phyloP scores from a whole-genome alignment of 202 grass and related monocot genomes.

The Zizania palustris region DNA sequence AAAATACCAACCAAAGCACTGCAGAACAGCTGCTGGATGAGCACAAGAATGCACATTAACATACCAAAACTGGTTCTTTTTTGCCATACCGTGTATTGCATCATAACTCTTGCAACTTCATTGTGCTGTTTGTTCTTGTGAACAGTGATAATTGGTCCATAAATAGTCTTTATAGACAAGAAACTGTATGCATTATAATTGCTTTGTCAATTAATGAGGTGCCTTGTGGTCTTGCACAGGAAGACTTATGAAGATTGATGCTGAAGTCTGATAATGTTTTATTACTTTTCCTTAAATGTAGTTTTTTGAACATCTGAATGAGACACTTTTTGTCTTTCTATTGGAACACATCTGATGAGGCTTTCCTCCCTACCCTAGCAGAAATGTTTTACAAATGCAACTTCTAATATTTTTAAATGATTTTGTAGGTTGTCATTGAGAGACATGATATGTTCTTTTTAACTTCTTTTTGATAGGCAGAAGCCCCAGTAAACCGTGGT shows the following conservation, averaged over 20 bases:
- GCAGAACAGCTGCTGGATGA: neutral
- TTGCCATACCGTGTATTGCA: too few relatives aligned
- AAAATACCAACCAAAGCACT: slow-evolving; percentile 1
- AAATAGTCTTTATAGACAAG: neutral
- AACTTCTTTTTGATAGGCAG: slow-evolving; percentile 61
- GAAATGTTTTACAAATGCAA: slow-evolving; percentile 1
- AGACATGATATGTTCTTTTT: neutral
- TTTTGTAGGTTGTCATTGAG: slow-evolving; percentile 19
- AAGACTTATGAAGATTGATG: slow-evolving; percentile 5
- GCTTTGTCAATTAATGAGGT: neutral
- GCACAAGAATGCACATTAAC: neutral
- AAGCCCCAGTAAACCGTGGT: slow-evolving; percentile 75
- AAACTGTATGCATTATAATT: slow-evolving; percentile 12
- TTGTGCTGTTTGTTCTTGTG: neutral
- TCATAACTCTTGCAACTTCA: neutral
- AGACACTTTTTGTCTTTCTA: neutral
- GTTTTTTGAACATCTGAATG: neutral
- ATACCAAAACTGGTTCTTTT: neutral
- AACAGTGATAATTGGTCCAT: slow-evolving; percentile 14
- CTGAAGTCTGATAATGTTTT: neutral
- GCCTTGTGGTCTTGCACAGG: slow-evolving; percentile 4
- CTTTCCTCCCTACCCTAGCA: neutral
- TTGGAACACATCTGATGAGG: neutral
- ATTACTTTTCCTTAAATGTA: slow-evolving; percentile 16
- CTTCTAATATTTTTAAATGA: neutral